phyloP scores from a whole-genome alignment of 768 basidiomycete species.

The Leucocoprinus birnbaumii region DNA sequence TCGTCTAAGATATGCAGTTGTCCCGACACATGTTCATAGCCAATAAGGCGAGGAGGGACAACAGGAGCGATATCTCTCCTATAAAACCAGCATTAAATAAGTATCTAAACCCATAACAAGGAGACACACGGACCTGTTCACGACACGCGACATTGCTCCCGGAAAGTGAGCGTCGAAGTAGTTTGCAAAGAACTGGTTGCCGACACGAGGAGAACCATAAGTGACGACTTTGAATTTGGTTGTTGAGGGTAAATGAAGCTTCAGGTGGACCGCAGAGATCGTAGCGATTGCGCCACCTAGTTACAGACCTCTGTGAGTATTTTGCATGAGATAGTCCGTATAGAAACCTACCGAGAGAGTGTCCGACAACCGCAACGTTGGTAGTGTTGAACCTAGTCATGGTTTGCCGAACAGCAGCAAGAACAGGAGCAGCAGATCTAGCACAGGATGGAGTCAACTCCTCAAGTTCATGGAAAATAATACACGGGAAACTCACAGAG shows the following conservation, averaged over 20 bases:
- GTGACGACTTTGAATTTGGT: slow-evolving; percentile 33
- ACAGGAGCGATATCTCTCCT: slow-evolving; percentile 26
- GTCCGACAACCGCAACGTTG: slow-evolving; percentile 39
- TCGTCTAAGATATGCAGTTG: slow-evolving; percentile 37
- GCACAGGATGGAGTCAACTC: background rate
- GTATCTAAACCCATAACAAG: background rate
- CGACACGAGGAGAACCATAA: slow-evolving; percentile 42
- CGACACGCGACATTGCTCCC: slow-evolving; percentile 16
- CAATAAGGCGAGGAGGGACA: slow-evolving; percentile 31
- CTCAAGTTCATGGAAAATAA: background rate
- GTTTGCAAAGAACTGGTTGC: slow-evolving; percentile 28
- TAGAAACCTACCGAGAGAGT: slow-evolving; percentile 33
- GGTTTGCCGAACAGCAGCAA: slow-evolving; percentile 35
- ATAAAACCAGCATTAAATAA: background rate
- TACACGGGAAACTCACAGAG: background rate
- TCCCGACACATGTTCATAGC: slow-evolving; percentile 34
- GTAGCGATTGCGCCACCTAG: slow-evolving; percentile 38
- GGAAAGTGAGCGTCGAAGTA: slow-evolving; percentile 21
- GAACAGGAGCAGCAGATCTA: slow-evolving; percentile 38
- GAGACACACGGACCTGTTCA: slow-evolving; percentile 16
- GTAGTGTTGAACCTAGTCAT: slow-evolving; percentile 28
- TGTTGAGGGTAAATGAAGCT: slow-evolving; percentile 39
- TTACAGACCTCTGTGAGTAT: slow-evolving; percentile 12
- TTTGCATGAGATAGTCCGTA: background rate
- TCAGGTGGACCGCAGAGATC: slow-evolving; percentile 50